Evolutionary conservation across 306 rosid genomes (phyloP).

Genomic region (Rosa rugosa): DNA sequence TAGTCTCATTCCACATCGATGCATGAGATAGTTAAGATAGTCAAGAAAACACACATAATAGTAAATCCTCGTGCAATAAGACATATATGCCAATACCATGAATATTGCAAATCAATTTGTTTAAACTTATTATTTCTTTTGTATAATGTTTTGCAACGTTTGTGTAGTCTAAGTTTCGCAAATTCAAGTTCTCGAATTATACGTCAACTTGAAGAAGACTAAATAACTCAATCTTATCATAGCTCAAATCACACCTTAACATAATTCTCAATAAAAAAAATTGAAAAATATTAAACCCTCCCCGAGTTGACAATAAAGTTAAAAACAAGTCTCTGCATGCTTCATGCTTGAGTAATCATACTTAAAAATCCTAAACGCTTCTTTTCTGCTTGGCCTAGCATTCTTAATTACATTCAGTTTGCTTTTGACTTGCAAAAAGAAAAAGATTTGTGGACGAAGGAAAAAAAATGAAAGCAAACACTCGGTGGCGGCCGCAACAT

Average conservation of each 20-base stretch:
- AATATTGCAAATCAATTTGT: no score
- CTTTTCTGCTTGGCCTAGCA: constrained; percentile 13
- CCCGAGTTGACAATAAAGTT: neutral
- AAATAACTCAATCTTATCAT: neutral
- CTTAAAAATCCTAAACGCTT: neutral
- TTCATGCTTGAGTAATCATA: neutral
- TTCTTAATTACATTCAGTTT: constrained; percentile 6
- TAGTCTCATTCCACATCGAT: no score
- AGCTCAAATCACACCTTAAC: neutral
- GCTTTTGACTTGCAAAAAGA: neutral
- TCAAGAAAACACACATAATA: neutral
- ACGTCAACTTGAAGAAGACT: no score
- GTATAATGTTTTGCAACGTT: no score
- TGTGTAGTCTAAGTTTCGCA: no score
- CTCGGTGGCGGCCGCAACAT: constrained; percentile 23
- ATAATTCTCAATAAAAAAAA: neutral
- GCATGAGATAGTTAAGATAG: no score
- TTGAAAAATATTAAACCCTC: neutral
- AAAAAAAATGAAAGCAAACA: neutral
- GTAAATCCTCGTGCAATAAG: neutral
- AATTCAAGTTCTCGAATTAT: no score
- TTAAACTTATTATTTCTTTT: no score
- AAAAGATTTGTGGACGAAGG: neutral
- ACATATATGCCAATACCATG: no score
- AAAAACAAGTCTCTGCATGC: neutral